A percentile compares a stretch with the other conserved stretches of the same genome.
These are phyloP conservation scores for Ricinus communis DNA, from an alignment of 345 rosid species.

Conservation along the genomic window DNA sequence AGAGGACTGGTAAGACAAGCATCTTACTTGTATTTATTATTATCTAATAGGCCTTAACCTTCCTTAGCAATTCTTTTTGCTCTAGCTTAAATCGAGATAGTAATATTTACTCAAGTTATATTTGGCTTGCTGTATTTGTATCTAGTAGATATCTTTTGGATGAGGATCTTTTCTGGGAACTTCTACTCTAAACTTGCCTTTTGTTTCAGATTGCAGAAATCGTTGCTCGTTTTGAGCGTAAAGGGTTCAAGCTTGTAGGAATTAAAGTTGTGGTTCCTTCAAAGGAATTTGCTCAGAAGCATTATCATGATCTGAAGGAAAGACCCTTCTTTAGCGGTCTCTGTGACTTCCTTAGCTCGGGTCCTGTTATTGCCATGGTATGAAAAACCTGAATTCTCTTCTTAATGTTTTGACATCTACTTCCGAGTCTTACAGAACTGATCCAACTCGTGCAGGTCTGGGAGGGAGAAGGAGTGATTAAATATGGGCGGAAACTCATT, in stretches of 20 bases:
- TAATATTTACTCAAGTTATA: too few relatives aligned
- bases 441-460: conserved; percentile 59
- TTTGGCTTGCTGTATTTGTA: conserved; percentile 1
- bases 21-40: not conserved
- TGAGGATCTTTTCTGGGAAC: not conserved
- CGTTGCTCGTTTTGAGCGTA: conserved; percentile 89
- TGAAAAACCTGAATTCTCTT: conserved; percentile 16
- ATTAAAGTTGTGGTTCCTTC: conserved; percentile 78
- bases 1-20: conserved; percentile 78
- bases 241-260: conserved; percentile 95
- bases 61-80: too few relatives aligned
- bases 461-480: conserved; percentile 99
- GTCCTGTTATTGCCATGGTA: conserved; percentile 98
- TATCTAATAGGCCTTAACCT: not conserved
- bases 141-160: not conserved
- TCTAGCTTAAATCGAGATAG: too few relatives aligned
- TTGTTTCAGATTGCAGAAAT: conserved; percentile 75
- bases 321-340: conserved; percentile 94
- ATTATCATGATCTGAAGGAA: conserved; percentile 90
- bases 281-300: conserved; percentile 82
- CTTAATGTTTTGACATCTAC: not conserved
- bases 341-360: conserved; percentile 97
- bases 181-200: not conserved
- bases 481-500: conserved; percentile 87
- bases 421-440: not conserved